Percentiles rank a stretch among this genome's conserved stretches.
These are phyloP conservation scores for Scheffersomyces illinoinensis DNA, from an alignment of 1,139 yeast species.

Conservation along the genomic window DNA sequence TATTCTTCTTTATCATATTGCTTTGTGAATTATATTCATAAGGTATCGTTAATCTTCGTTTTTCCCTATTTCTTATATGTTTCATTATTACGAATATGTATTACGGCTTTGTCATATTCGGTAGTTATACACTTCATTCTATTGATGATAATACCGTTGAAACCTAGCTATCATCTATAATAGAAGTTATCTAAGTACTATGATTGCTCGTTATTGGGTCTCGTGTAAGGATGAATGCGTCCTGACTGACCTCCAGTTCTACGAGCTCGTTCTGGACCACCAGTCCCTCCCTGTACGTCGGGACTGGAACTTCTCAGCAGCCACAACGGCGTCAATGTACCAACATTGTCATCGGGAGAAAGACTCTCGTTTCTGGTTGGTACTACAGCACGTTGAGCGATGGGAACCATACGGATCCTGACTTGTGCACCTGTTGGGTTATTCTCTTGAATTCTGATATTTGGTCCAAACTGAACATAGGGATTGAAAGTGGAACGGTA, in stretches of 20 bases:
- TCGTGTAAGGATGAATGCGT: slow-evolving; percentile 31
- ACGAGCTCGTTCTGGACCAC: slow-evolving; percentile 29
- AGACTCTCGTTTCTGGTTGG: background rate
- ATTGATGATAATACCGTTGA: background rate
- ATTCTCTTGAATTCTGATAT: background rate
- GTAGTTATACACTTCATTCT: too few species aligned
- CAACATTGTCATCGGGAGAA: background rate
- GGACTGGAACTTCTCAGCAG: background rate
- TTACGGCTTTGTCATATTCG: too few species aligned
- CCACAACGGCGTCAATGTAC: background rate
- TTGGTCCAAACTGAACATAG: background rate
- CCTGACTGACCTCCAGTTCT: slow-evolving; percentile 22
- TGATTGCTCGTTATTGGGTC: slow-evolving; percentile 8
- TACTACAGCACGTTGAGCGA: background rate
- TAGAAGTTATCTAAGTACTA: background rate
- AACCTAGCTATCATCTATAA: background rate
- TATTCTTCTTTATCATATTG: too few species aligned
- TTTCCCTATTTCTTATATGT: too few species aligned
- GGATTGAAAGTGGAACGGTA: background rate
- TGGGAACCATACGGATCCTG: background rate
- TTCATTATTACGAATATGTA: too few species aligned
- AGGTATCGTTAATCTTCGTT: too few species aligned
- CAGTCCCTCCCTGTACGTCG: slow-evolving; percentile 12
- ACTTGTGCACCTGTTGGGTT: background rate
- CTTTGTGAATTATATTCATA: too few species aligned